Conservation (phyloP, 2,329 filamentous ascomycete genomes). For the Aspergillus unguis region DNA sequence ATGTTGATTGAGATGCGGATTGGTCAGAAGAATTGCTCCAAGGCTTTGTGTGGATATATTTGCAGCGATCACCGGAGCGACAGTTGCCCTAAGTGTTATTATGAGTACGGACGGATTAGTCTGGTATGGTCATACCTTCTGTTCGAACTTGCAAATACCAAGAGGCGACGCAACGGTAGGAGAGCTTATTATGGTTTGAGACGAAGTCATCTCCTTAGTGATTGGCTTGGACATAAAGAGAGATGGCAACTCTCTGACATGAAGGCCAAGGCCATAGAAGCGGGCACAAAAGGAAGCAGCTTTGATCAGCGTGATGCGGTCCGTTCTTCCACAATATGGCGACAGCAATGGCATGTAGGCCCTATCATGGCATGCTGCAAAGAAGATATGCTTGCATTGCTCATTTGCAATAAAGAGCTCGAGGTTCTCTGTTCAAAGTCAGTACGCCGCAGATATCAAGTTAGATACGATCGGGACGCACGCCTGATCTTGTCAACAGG, state of each 20-base stretch:
- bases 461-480: conserved; percentile 16
- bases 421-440: conserved; percentile 32
- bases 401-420: conserved; percentile 54
- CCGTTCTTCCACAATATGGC: conserved; percentile 48
- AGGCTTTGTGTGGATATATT: conserved; percentile 30
- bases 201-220: too few relatives aligned
- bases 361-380: conserved; percentile 61
- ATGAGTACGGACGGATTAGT: too few relatives aligned
- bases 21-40: conserved; percentile 24
- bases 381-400: conserved; percentile 63
- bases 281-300: conserved; percentile 52
- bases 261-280: conserved; percentile 52
- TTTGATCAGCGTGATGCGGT: conserved; percentile 56
- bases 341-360: conserved; percentile 57
- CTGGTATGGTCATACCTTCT: too few relatives aligned
- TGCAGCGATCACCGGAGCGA: conserved; percentile 30
- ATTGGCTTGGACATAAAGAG: conserved; percentile 56
- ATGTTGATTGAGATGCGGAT: conserved; percentile 11
- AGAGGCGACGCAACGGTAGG: too few relatives aligned
- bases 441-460: neutral
- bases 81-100: conserved; percentile 36
- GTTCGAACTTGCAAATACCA: too few relatives aligned
- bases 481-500: conserved; percentile 60
- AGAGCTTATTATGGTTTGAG: too few relatives aligned
- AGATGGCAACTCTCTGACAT: conserved; percentile 50